Conservation (phyloP, 2,329 filamentous ascomycete species). For the Clarireedia monteithiana region DNA sequence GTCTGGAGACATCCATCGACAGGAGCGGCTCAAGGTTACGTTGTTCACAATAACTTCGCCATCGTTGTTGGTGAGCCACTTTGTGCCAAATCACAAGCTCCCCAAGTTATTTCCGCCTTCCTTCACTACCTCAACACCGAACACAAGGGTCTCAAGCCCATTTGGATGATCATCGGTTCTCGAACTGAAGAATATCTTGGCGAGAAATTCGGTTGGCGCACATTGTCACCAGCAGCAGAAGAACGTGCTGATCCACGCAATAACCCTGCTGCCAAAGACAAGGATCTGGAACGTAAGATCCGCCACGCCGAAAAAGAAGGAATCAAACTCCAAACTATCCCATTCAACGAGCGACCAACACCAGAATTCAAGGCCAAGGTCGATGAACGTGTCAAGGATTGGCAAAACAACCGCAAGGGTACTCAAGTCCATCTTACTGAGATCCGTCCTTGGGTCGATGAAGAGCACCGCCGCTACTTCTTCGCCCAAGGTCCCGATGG, state of each 20-base stretch:
- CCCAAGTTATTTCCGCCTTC: constrained; percentile 65
- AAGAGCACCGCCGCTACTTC: constrained; percentile 77
- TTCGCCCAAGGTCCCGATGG: constrained; percentile 68
- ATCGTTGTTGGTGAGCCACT: constrained; percentile 84
- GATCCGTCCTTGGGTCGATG: constrained; percentile 81
- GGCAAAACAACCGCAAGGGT: constrained; percentile 74
- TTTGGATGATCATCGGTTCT: constrained; percentile 85
- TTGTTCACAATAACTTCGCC: constrained; percentile 66
- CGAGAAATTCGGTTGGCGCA: constrained; percentile 76
- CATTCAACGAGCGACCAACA: constrained; percentile 53
- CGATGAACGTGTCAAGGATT: constrained; percentile 67
- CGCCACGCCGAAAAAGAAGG: constrained; percentile 81
- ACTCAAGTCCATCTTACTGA: constrained; percentile 86
- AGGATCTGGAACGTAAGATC: constrained; percentile 74
- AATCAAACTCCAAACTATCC: constrained; percentile 69
- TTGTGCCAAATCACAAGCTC: constrained; percentile 71
- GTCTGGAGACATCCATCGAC: constrained; percentile 76
- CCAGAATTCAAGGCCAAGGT: constrained; percentile 62
- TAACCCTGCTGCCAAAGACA: constrained; percentile 58
- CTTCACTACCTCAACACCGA: constrained; percentile 64
- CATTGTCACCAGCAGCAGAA: constrained; percentile 80
- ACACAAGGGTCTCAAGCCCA: constrained; percentile 66
- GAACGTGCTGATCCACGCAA: constrained; percentile 73
- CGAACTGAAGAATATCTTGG: constrained; percentile 74
- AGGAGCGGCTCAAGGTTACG: constrained; percentile 79